Evolutionary conservation across 371 early-diverging fungal species (phyloP), one percentile per base, ranked within the genome.

Genomic region (Mortierella polycephala): DNA sequence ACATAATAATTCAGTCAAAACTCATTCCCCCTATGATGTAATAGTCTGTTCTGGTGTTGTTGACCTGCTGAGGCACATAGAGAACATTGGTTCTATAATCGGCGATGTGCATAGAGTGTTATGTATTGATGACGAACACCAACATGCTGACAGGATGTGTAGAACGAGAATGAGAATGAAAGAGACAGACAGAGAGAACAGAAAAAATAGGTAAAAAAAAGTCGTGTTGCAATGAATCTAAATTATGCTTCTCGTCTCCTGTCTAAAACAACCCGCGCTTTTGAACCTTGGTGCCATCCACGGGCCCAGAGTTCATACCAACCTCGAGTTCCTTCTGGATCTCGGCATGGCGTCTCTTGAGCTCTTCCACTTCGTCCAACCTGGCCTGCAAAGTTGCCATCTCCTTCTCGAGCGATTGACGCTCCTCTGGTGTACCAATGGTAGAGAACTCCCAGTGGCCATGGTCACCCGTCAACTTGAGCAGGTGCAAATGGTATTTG

Each of bases 401-500:
- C 76, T 95, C 96, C 67, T 93, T 92, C 71, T 93, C 94, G 40
- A 95, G 80, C n/a, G 93, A 92, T 57, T 93, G 86, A 45, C 91
- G 81, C 74, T 91, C 87, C 81, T 93, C 89, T n/a, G 88, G 86
- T 21, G 89, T 89, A 39, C 94, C 95, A 71, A 95, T 87, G 14
- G 88, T 84, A 44, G 91, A 87, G 74, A 92, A 91, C 69, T 91
- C 94, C 88, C 93, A 95, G 65, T 90, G 86, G 8, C 95, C 95
- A 58, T 93, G 84, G 58, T 95, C 94, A 11, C 91, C 91, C 5
- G 84, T 87, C 11, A 90, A 71, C 54, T 87, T 86, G 57, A 94
- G 83, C 52, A 93, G 84, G 74, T 90, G 90, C 71, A 89, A 88
- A 76, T 96, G 96, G 75, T 95, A 96, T 77, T 95, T 92, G 88